Conservation (phyloP, 2,329 filamentous ascomycete genomes). For the Hypoxylon sp. region DNA sequence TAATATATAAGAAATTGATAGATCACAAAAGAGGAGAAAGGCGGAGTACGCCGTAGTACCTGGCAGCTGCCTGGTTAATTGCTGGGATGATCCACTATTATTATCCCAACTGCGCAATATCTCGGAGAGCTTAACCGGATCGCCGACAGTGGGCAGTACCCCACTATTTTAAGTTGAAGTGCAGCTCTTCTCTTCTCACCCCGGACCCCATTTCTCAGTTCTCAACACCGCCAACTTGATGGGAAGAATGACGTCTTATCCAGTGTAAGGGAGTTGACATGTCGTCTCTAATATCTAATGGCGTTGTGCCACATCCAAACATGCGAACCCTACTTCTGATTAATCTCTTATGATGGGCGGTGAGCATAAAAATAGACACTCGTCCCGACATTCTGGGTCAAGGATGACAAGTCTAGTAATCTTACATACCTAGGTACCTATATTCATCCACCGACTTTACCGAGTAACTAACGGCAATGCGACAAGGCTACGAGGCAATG, state of each 20-base stretch:
- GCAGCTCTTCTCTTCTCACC: neutral
- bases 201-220: neutral
- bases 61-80: neutral
- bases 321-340: neutral
- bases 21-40: constrained; percentile 7
- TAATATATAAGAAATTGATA: constrained; percentile 6
- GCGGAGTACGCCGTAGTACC: neutral
- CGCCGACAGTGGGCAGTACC: constrained; percentile 13
- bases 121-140: constrained; percentile 24
- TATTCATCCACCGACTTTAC: neutral
- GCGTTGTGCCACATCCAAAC: neutral
- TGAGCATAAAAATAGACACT: constrained; percentile 16
- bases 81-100: constrained; percentile 4
- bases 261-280: neutral
- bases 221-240: neutral
- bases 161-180: constrained; percentile 28
- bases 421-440: neutral
- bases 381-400: constrained; percentile 29
- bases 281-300: neutral
- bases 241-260: neutral
- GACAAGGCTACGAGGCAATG: neutral
- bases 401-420: constrained; percentile 5
- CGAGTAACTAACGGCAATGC: neutral
- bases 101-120: constrained; percentile 6
- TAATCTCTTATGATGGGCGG: neutral